Conservation (phyloP, 2,329 filamentous ascomycete species). For the Tolypocladium nubicola region DNA sequence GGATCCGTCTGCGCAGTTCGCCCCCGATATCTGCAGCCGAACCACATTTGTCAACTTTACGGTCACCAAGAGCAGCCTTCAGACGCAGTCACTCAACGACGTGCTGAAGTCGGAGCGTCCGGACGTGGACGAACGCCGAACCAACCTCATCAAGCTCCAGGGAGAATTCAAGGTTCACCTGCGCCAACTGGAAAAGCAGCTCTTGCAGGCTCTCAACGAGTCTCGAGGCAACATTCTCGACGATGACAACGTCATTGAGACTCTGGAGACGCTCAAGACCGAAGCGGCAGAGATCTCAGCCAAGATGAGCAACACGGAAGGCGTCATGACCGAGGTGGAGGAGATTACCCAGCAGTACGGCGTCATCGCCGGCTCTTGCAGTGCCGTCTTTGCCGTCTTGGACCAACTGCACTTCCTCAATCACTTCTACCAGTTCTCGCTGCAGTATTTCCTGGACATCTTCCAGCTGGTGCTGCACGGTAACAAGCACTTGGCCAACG, state of each 20-base stretch:
- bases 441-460: constrained; percentile 96
- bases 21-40: constrained; percentile 93
- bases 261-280: constrained; percentile 92
- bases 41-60: constrained; percentile 99
- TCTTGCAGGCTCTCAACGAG: constrained; percentile 92
- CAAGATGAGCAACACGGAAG: constrained; percentile 95
- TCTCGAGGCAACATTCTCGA: constrained; percentile 96
- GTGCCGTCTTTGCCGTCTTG: constrained; percentile 90
- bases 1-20: constrained; percentile 90
- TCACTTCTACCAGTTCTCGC: constrained; percentile 98
- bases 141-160: constrained; percentile 96
- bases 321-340: constrained; percentile 96
- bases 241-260: constrained; percentile 96
- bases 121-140: constrained; percentile 90
- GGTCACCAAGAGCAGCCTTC: constrained; percentile 95
- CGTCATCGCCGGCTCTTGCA: constrained; percentile 87
- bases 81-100: constrained; percentile 95
- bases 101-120: constrained; percentile 95
- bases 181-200: constrained; percentile 84
- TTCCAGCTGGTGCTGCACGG: constrained; percentile 84
- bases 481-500: constrained; percentile 61
- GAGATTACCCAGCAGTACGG: constrained; percentile 91
- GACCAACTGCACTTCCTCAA: constrained; percentile 98
- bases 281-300: constrained; percentile 91
- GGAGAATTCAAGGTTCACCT: constrained; percentile 99